A percentile compares a stretch with the other conserved stretches of the same genome.
Evolutionary conservation across 805 yeast genomes (phyloP).

Genomic region (Geotrichum ghanense): DNA sequence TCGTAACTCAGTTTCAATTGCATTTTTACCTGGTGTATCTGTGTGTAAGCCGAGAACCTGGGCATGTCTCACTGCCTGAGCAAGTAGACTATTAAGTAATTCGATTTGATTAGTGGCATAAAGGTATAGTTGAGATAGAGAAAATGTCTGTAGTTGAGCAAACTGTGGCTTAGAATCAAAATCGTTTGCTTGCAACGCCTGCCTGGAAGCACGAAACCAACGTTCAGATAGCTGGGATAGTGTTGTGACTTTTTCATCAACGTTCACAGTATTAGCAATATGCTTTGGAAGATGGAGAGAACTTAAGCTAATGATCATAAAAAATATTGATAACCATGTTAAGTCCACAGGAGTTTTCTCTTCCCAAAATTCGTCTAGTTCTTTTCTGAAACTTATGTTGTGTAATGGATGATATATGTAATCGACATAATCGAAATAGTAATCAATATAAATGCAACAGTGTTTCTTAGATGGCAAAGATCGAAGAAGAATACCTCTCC

Average conservation of each 20-base stretch:
- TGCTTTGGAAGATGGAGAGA: not conserved
- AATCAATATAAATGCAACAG: conserved; percentile 15
- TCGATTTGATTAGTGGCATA: conserved; percentile 23
- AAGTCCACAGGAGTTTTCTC: not conserved
- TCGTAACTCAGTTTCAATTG: conserved; percentile 22
- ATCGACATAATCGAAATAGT: conserved; percentile 21
- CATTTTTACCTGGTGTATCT: conserved; percentile 18
- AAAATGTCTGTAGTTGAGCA: conserved; percentile 19
- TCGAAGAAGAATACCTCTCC: not conserved
- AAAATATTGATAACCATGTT: not conserved
- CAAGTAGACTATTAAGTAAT: conserved; percentile 16
- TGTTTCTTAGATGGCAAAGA: not conserved
- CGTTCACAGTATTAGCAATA: not conserved
- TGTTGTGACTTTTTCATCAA: conserved; percentile 7
- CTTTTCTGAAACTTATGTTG: conserved; percentile 19
- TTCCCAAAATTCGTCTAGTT: conserved; percentile 1
- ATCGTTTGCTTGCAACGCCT: conserved; percentile 16
- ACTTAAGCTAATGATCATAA: not conserved
- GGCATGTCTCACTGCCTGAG: conserved; percentile 13
- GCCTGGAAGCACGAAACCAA: conserved; percentile 21
- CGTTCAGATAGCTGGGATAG: conserved; percentile 17
- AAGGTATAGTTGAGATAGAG: conserved; percentile 21
- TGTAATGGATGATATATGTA: conserved; percentile 24
- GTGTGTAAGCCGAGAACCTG: conserved; percentile 11
- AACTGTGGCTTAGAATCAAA: conserved; percentile 11